These are phyloP conservation scores for Colletotrichum orbiculare DNA, from an alignment of 2,329 filamentous ascomycete species.

Conservation along the genomic window DNA sequence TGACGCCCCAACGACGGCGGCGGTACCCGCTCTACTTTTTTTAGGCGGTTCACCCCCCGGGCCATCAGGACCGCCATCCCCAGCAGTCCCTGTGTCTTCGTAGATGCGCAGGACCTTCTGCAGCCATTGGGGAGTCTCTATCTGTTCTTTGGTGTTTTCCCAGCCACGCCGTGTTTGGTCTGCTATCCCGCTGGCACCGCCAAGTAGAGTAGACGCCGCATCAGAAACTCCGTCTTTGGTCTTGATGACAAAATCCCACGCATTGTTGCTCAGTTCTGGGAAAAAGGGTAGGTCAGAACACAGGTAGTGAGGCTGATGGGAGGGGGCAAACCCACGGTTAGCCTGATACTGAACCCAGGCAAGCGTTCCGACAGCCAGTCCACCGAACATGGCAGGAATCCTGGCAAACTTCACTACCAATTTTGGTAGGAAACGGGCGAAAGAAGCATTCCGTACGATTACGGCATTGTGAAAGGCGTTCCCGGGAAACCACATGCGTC, in stretches of 20 bases:
- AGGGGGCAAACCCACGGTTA: slow-evolving; percentile 69
- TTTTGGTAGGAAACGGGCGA: slow-evolving; percentile 79
- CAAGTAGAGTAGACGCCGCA: slow-evolving; percentile 77
- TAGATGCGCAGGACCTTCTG: slow-evolving; percentile 75
- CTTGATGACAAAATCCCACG: slow-evolving; percentile 78
- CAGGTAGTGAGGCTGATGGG: neutral
- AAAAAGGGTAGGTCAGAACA: neutral
- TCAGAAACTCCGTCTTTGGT: slow-evolving; percentile 78
- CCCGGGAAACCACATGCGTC: slow-evolving; percentile 80
- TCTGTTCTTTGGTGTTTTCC: slow-evolving; percentile 83
- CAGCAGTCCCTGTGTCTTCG: slow-evolving; percentile 65
- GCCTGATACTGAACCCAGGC: slow-evolving; percentile 98
- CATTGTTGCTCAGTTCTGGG: slow-evolving; percentile 79
- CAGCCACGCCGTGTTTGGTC: slow-evolving; percentile 84
- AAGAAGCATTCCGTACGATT: slow-evolving; percentile 71
- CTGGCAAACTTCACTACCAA: slow-evolving; percentile 90
- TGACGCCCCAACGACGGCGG: slow-evolving; percentile 75
- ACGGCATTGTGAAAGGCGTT: slow-evolving; percentile 88
- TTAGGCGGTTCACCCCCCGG: slow-evolving; percentile 66
- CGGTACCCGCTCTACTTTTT: slow-evolving; percentile 69
- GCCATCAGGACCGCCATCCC: slow-evolving; percentile 58
- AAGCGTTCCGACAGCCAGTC: slow-evolving; percentile 84
- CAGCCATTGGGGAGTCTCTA: slow-evolving; percentile 80
- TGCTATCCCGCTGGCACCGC: slow-evolving; percentile 78
- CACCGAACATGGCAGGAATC: slow-evolving; percentile 91